Conservation (phyloP, 202 grass and related monocot species). For the Miscanthus sacchariflorus region DNA sequence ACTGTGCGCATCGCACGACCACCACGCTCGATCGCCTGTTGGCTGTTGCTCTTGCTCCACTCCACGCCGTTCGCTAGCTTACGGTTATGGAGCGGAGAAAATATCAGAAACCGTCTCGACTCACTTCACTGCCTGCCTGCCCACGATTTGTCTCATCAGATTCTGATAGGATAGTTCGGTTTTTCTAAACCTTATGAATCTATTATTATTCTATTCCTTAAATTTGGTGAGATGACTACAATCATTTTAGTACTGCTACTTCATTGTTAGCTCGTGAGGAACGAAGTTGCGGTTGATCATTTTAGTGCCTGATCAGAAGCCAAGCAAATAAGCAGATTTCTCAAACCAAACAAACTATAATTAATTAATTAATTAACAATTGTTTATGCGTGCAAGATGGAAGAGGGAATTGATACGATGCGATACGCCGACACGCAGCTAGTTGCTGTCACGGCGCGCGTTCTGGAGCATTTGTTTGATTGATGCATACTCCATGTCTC, state of each 20-base stretch:
- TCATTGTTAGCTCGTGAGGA: not conserved
- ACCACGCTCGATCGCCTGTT: conserved; percentile 35
- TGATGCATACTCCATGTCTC: not conserved
- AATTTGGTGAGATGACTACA: not conserved
- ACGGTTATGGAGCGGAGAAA: not conserved
- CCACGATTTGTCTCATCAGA: not conserved
- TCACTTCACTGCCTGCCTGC: not conserved
- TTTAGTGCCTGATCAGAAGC: no score
- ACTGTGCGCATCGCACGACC: conserved; percentile 36
- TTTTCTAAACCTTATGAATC: no score
- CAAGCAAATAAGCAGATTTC: not conserved
- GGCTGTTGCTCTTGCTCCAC: no score
- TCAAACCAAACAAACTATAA: not conserved
- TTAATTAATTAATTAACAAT: not conserved
- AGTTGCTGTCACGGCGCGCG: conserved; percentile 23
- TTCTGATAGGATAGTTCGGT: no score
- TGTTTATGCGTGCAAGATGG: not conserved
- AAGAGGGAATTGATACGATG: not conserved
- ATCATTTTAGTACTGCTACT: no score
- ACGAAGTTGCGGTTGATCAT: not conserved
- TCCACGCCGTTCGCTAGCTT: not conserved
- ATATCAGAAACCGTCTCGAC: not conserved
- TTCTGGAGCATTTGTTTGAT: not conserved
- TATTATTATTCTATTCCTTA: not conserved
- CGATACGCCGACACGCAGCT: conserved; percentile 21